Percentiles rank a stretch among this genome's conserved stretches.
Conservation (phyloP, 768 basidiomycete species). For the Hebeloma cylindrosporum region DNA sequence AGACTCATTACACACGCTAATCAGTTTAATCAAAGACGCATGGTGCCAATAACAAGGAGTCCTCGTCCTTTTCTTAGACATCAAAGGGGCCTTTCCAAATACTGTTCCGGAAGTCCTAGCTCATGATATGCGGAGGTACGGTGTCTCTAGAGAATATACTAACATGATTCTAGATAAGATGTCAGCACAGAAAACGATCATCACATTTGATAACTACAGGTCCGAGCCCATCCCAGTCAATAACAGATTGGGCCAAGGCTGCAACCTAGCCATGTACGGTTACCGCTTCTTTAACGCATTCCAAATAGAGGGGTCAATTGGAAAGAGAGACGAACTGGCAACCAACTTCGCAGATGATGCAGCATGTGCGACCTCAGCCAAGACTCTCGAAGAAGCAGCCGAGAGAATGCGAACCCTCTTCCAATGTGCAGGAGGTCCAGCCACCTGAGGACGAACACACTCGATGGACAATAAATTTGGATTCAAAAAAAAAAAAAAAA, state of each 20-base stretch:
- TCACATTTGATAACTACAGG: constrained; percentile 21
- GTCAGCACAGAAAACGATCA: constrained; percentile 17
- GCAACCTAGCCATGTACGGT: constrained; percentile 28
- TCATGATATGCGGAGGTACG: constrained; percentile 29
- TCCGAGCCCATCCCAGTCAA: constrained; percentile 12
- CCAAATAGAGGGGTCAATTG: neutral
- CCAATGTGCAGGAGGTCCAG: too few relatives aligned
- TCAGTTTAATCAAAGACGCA: constrained; percentile 34
- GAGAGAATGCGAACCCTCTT: too few relatives aligned
- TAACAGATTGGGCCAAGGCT: constrained; percentile 26
- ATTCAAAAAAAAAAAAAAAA: too few relatives aligned
- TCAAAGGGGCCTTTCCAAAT: constrained; percentile 45
- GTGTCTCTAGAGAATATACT: constrained; percentile 27
- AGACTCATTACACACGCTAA: constrained; percentile 33
- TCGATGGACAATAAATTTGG: too few relatives aligned
- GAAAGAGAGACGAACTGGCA: constrained; percentile 1
- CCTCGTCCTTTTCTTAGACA: constrained; percentile 39
- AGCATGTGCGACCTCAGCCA: neutral
- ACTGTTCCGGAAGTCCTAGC: constrained; percentile 29
- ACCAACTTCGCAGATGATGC: constrained; percentile 9
- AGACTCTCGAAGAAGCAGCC: neutral
- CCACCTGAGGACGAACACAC: too few relatives aligned
- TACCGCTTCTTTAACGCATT: constrained; percentile 4
- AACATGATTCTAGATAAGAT: constrained; percentile 14
- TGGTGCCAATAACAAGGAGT: constrained; percentile 36